phyloP scores from a whole-genome alignment of 495 filamentous ascomycete genomes.

The Pyrenopolyporus hunteri region DNA sequence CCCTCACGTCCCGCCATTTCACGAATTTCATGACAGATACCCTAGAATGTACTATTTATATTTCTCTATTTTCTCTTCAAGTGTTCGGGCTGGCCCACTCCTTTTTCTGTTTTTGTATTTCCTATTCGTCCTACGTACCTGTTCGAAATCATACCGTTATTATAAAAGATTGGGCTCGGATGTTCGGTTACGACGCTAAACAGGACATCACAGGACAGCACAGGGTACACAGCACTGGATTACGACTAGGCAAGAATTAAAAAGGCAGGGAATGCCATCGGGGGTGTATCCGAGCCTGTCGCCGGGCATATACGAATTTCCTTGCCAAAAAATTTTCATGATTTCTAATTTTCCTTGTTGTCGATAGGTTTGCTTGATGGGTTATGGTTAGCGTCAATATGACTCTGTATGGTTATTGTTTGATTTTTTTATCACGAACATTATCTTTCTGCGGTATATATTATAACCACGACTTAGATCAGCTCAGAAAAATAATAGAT shows the following conservation, averaged over 20 bases:
- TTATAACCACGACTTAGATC: too few species aligned
- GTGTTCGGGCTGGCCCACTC: neutral
- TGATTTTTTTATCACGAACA: too few species aligned
- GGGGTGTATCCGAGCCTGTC: too few species aligned
- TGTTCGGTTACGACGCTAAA: neutral
- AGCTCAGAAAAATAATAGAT: too few species aligned
- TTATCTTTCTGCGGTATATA: too few species aligned
- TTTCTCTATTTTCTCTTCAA: neutral
- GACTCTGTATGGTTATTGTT: too few species aligned
- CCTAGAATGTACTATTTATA: neutral
- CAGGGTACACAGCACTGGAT: conserved; percentile 24
- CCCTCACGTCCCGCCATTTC: neutral
- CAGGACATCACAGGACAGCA: conserved; percentile 11
- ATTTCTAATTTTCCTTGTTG: neutral
- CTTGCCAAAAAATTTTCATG: too few species aligned
- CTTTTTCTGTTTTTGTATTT: neutral
- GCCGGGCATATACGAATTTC: too few species aligned
- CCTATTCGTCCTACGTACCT: neutral
- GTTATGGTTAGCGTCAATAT: neutral
- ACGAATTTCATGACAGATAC: conserved; percentile 10
- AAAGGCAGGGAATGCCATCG: too few species aligned
- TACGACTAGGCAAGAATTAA: neutral
- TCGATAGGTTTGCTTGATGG: neutral
- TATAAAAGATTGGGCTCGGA: too few species aligned
- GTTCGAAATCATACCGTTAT: too few species aligned